Percentiles rank a stretch among this genome's conserved stretches.
Conservation (phyloP, 2,329 filamentous ascomycete genomes). For the Penicillium griseofulvum region DNA sequence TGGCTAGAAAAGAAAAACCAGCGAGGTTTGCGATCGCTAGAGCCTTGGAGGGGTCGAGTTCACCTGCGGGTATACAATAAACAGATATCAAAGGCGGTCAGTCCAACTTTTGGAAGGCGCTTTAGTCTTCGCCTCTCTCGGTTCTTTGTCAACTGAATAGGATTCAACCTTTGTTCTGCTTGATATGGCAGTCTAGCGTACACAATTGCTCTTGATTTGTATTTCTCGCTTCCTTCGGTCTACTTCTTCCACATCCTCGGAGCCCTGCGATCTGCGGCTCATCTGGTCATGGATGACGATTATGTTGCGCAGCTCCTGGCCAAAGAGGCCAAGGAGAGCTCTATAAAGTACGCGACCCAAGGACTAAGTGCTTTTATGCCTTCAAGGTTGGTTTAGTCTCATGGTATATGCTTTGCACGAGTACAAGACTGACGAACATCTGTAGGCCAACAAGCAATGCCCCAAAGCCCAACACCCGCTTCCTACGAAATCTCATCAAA, state of each 20-base stretch:
- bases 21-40: background rate
- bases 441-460: constrained; percentile 61
- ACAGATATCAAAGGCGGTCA: constrained; percentile 14
- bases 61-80: constrained; percentile 1
- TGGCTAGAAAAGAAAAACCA: background rate
- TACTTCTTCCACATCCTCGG: background rate
- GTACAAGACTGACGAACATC: constrained; percentile 4
- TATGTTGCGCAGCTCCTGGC: constrained; percentile 77
- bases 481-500: constrained; percentile 81
- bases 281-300: constrained; percentile 43
- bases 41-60: background rate
- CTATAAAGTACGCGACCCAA: constrained; percentile 69
- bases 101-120: constrained; percentile 3
- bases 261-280: constrained; percentile 24
- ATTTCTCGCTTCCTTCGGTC: background rate
- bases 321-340: constrained; percentile 72
- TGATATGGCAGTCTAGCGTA: background rate
- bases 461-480: constrained; percentile 88
- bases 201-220: background rate
- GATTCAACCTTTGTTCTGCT: background rate
- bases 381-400: constrained; percentile 45
- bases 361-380: constrained; percentile 67
- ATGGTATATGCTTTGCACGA: background rate
- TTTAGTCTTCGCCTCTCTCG: constrained; percentile 3
- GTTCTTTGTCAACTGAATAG: background rate